Conservation (phyloP, 108 stramenopile species). For the Conticribra weissflogii region DNA sequence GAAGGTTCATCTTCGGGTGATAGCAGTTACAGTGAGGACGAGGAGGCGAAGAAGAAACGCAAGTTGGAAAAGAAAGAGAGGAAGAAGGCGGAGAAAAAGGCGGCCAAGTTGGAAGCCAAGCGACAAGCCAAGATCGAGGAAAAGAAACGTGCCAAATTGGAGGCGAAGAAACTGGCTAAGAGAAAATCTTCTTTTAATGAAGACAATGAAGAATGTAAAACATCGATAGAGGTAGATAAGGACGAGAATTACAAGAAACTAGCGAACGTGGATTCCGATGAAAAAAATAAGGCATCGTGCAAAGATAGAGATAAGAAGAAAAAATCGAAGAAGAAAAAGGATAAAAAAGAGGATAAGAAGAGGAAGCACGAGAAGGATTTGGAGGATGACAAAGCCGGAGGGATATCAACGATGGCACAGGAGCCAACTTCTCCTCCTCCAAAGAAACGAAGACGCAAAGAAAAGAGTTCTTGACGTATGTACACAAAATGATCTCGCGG, state of each 20-base stretch:
- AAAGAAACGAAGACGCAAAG: slow-evolving; percentile 6
- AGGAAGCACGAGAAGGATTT: slow-evolving; percentile 15
- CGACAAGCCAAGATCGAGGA: slow-evolving; percentile 67
- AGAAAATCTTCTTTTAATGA: not conserved
- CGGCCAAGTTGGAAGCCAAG: slow-evolving; percentile 34
- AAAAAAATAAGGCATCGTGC: not conserved
- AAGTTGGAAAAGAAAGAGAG: slow-evolving; percentile 28
- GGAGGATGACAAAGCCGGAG: not conserved
- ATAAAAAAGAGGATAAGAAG: slow-evolving; percentile 36
- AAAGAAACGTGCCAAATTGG: slow-evolving; percentile 62
- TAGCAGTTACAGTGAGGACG: slow-evolving; percentile 9
- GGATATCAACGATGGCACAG: not conserved
- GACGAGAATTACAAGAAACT: not conserved
- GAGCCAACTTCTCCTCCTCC: slow-evolving; percentile 3
- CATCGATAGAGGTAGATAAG: slow-evolving; percentile 4
- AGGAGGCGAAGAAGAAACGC: slow-evolving; percentile 29
- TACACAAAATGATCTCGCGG: too few species aligned
- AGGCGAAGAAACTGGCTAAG: slow-evolving; percentile 26
- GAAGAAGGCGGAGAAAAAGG: slow-evolving; percentile 39
- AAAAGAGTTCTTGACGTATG: too few species aligned
- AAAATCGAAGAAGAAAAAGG: slow-evolving; percentile 16
- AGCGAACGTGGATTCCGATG: not conserved
- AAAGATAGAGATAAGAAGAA: slow-evolving; percentile 21
- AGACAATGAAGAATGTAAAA: slow-evolving; percentile 13
- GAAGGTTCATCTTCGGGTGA: not conserved